Evolutionary conservation across 1,139 yeast species (phyloP), one percentile per base, ranked within the genome.

Genomic region (Keqinozyma sinolaborantium): DNA sequence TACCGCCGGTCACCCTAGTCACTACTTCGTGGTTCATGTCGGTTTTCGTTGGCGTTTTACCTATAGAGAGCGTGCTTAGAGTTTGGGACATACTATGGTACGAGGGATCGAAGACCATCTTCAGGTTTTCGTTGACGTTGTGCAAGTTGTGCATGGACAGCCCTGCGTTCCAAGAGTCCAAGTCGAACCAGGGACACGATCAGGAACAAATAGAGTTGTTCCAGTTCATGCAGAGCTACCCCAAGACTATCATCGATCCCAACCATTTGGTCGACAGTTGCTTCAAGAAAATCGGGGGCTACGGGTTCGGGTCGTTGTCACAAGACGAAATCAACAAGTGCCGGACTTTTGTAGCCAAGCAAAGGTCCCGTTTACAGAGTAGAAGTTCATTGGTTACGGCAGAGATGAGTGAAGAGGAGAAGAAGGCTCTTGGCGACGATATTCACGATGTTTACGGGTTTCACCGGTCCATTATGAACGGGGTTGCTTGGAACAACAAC

Each of bases 11-110:
- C 4, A 85, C 97, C 1, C 68, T 92, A 26, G 95, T 95, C 42
- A 90, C 97, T 0, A 90, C 97, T 0, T 82, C 95, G 30, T 92
- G 98, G 98, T 92, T 92, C 54, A 92, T 92, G 98, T 84, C 96
- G 41, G 75, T 87, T 5, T 92, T 84, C 59, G 87, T 90, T 25
- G 95, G 95, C 0, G 77, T 80, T 2, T 59, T 92, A 25, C 98
- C 97, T 0, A 77, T 86, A 12, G 97, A 92, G 51, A 79, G 95
- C 0, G 83, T 86, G 8, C 63, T 92, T 31, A 64, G 97, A 35
- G 82, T 92, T 0, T 92, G 98, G 98, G 98, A 92, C 56, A 85
- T 94, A 31, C 60, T 92, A 34, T 90, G 95, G 69, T 87, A 83
- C 50, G 97, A 92, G 53, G 97, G 88, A 14, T 82, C 95, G 2